Base-by-base conservation (phyloP, 768 basidiomycete species). In the Tylopilus felleus region DNA sequence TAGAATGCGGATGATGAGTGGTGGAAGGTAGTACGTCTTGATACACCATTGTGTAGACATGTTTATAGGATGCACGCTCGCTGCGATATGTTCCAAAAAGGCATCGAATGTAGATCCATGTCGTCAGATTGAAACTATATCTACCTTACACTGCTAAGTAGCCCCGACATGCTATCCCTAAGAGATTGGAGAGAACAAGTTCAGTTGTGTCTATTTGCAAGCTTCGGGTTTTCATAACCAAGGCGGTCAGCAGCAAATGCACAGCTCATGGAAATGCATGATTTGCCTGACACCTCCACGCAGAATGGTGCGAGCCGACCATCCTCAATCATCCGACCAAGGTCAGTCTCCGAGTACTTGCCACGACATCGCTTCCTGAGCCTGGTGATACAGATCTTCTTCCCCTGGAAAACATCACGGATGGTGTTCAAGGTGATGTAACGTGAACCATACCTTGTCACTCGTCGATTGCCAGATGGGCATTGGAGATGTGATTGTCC, bases 1-100 rank as follows among this genome's bases (percentile, higher is more conserved):
- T 71, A 80, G 90, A 54, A 62, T 89, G 69, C 78, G 88, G 54
- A 91, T 93, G 90, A 83, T 93, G 85, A 78, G 70, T 31, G 42
- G 55, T 47, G 61, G 71, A 39, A 58, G 66, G 42, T 64, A 49
- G 62, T 29, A 33, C 2, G n/a, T 45, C 35, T 43, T 38, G n/a
- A 31, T 41, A 25, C 29, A 40, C 8, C 7, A 3, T 38, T 36
- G 36, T 35, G 31, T 27, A 25, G 47, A 35, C 1, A 8, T 47
- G 27, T 49, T 19, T 41, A 45, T 2, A 13, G 33, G 23, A 21
- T 25, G 13, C 36, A 21, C 39, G 14, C 36, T 17, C 16, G 5
- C n/a, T 19, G 22, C 28, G 10, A 1, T 9, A 13, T 36, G 13
- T 27, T 42, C n/a, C 43, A 21, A 49, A 38, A 25, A 47, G 5